Evolutionary conservation across 2,329 filamentous ascomycete genomes (phyloP).

Genomic region (Diaporthe longicolla): DNA sequence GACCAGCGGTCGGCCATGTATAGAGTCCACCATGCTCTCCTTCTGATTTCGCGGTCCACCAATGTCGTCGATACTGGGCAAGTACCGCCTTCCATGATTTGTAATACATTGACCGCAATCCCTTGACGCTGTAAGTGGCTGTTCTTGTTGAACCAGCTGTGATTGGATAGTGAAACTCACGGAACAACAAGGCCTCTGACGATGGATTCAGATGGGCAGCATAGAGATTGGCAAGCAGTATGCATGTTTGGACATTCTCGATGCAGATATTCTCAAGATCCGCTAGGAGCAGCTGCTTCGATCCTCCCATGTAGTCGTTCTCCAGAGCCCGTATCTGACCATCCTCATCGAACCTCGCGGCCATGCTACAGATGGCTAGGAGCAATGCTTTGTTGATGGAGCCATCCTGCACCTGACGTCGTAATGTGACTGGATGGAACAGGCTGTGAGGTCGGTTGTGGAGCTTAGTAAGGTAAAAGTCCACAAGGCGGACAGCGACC

Average conservation of each 20-base stretch:
- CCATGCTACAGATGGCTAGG: slow-evolving; percentile 10
- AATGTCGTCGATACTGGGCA: not conserved
- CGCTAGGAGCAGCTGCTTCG: not conserved
- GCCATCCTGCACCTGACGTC: not conserved
- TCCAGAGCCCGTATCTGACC: not conserved
- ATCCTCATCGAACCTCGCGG: not conserved
- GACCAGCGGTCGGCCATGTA: slow-evolving; percentile 24
- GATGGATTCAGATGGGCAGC: slow-evolving; percentile 22
- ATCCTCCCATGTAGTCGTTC: not conserved
- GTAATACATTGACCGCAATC: not conserved
- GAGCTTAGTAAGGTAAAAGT: not conserved
- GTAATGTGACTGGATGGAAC: slow-evolving; percentile 8
- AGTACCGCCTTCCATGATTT: not conserved
- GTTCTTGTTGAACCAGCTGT: not conserved
- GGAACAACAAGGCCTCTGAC: slow-evolving; percentile 11
- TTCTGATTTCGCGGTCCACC: not conserved
- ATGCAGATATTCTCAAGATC: not conserved
- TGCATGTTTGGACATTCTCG: slow-evolving; percentile 8
- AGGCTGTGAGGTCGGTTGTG: slow-evolving; percentile 17
- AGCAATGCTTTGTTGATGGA: slow-evolving; percentile 17
- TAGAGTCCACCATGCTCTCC: slow-evolving; percentile 18
- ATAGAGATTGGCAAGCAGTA: slow-evolving; percentile 13
- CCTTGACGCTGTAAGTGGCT: not conserved
- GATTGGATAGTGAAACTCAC: not conserved
- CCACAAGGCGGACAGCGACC: slow-evolving; percentile 7